Base-by-base conservation (phyloP, 768 basidiomycete genomes). In the Naganishia onofrii region DNA sequence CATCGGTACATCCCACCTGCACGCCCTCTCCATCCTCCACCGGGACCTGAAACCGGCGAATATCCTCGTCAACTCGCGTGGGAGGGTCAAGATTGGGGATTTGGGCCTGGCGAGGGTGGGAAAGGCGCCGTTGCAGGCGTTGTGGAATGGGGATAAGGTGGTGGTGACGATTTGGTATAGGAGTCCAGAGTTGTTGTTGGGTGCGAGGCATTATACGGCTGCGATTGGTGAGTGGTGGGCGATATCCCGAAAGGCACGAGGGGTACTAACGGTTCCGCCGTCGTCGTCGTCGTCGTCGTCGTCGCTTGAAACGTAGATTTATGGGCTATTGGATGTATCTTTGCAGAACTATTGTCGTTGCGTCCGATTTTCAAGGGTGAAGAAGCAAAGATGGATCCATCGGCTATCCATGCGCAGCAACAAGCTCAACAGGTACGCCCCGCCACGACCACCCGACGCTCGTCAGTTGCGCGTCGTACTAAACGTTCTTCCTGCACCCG, bases 81-180 rank as follows among this genome's bases (percentile, higher is more conserved):
- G 95, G 1, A 86, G 91, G 44, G 93, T 99, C 76, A 98, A 98
- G 82, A 98, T 99, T 64, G 96, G 94, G n/a, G 96, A 99, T 79
- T 84, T 98, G 0, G 96, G 96, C 28, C 87, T 99, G 19, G 96
- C 96, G 0, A 86, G 96, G 36, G 85, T 98, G 34, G 89, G 91
- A 69, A 89, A 93, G 76, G 88, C 92, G 70, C 96, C 96, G 7
- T 84, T 99, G 1, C 93, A 96, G 73, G 89, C 90, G 0, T 84
- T 99, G 1, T 93, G 91, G 78, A 88, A 88, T 0, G 94, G 94
- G 19, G 96, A 99, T 82, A 98, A 98, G 76, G 94, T 99, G 31
- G 96, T 98, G 42, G 96, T 99, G 15, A 99, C 96, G 0, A 98
- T 99, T 77, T 98, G 96, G 96, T 99, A 99, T 79, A 90, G 96